Evolutionary conservation across 2,329 filamentous ascomycete species (phyloP), one percentile per base, ranked within the genome.

Genomic region (Colletotrichum sp.): DNA sequence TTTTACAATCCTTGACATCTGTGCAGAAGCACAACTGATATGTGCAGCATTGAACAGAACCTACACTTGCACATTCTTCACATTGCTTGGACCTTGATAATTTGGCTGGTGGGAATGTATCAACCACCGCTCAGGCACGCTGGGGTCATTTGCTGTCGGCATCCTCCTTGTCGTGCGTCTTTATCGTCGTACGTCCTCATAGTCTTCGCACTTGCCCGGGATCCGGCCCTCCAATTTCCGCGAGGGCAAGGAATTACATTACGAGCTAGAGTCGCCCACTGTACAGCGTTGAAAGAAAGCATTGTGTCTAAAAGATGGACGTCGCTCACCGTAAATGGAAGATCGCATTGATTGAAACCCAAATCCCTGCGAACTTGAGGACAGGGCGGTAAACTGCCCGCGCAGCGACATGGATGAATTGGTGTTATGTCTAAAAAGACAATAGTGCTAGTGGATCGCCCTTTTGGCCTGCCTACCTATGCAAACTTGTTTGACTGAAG

Each of bases 1-100:
- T n/a, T 6, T 2, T n/a, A 3, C 8, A 3, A 0, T 18, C 1
- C 6, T 1, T 6, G 1, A 18, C 39, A 44, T 2, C 16, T 5
- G 0, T 9, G 36, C 5, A 18, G 36, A 39, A 44, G 39, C 16
- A 10, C 0, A 9, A 9, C 0, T 18, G 2, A 44, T 44, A 6
- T 44, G 5, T 18, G 0, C 16, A 44, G 5, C 39, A 44, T 44
- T 44, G 39, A 10, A 44, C 39, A 10, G 18, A 18, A n/a, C 4
- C 8, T 3, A 18, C 8, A 44, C 16, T 18, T 44, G 16, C 4
- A 5, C 2, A 18, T 44, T 39, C 16, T 18, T 39, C 8, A 0
- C 16, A 9, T 5, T 18, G 8, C 36, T 44, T 6, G 36, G 8
- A 18, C 2, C 16, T 44, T 44, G 0, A 44, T 44, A 18, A n/a